Evolutionary conservation across 306 rosid species (phyloP).

Genomic region (Oxytropis ochrocephala): DNA sequence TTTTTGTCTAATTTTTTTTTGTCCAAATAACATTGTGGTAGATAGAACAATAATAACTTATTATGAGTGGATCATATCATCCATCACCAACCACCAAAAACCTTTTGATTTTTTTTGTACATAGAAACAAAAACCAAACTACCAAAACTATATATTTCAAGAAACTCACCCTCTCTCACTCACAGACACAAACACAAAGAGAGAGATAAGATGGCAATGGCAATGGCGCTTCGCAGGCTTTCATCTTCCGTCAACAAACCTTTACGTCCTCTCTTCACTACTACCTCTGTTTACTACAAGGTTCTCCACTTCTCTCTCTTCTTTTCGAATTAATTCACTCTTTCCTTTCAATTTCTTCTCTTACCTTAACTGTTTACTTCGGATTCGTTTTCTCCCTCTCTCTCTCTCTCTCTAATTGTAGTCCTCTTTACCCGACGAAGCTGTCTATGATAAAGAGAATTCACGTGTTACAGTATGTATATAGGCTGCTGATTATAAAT

Average conservation of each 20-base stretch:
- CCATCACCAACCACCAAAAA: background rate
- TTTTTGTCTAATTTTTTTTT: no score
- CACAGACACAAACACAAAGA: background rate
- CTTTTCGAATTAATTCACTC: background rate
- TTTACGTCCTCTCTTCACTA: conserved; percentile 63
- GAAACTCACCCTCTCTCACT: background rate
- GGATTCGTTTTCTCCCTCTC: background rate
- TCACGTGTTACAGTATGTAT: conserved; percentile 66
- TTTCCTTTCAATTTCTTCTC: background rate
- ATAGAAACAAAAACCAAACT: conserved; percentile 20
- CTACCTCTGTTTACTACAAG: conserved; percentile 64
- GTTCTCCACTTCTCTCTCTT: conserved; percentile 20
- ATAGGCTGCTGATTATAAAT: background rate
- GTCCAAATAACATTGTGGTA: no score
- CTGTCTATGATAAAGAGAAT: conserved; percentile 76
- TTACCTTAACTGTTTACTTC: no score
- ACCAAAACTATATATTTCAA: conserved; percentile 15
- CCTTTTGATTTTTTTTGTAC: background rate
- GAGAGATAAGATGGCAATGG: conserved; percentile 55
- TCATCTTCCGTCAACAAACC: conserved; percentile 70
- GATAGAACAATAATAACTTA: no score
- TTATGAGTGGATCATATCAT: background rate
- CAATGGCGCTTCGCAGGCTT: conserved; percentile 87
- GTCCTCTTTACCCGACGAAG: conserved; percentile 91
- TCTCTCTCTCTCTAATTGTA: background rate